phyloP scores from a whole-genome alignment of 2,329 filamentous ascomycete genomes.

The Cladophialophora psammophila region DNA sequence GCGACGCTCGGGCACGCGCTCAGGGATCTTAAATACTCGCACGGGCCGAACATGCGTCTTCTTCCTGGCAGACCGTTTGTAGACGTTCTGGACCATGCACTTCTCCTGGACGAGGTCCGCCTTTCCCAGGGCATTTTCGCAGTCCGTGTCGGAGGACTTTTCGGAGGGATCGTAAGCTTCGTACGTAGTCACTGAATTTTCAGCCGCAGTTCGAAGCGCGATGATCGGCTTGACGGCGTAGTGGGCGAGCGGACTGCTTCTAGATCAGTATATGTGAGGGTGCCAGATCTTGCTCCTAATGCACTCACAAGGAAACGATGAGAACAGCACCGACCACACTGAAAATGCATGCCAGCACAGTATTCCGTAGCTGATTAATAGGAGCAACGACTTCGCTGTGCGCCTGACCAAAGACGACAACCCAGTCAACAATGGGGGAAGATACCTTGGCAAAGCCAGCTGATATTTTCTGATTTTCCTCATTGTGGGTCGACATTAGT shows the following conservation, averaged over 20 bases:
- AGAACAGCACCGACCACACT: conserved; percentile 78
- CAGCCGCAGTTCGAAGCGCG: conserved; percentile 75
- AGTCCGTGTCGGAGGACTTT: conserved; percentile 24
- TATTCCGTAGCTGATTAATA: conserved; percentile 75
- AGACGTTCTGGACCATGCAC: neutral
- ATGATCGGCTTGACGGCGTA: conserved; percentile 80
- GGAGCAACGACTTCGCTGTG: conserved; percentile 76
- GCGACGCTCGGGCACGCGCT: conserved; percentile 75
- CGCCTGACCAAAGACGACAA: conserved; percentile 78
- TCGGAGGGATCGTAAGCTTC: conserved; percentile 61
- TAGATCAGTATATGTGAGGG: conserved; percentile 48
- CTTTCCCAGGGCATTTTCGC: conserved; percentile 34
- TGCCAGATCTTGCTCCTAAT: conserved; percentile 54
- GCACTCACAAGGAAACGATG: conserved; percentile 48
- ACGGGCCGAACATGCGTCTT: conserved; percentile 30
- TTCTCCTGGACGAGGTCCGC: conserved; percentile 48
- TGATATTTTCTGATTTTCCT: conserved; percentile 71
- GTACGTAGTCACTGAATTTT: conserved; percentile 60
- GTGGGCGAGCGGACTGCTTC: conserved; percentile 71
- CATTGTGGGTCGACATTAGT: conserved; percentile 73
- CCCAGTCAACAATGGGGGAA: conserved; percentile 77
- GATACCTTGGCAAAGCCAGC: conserved; percentile 77
- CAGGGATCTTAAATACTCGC: conserved; percentile 76
- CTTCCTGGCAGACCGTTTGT: conserved; percentile 15
- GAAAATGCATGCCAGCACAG: conserved; percentile 83